Evolutionary conservation across 2,329 filamentous ascomycete species (phyloP).

Genomic region (Colletotrichum somersetense): DNA sequence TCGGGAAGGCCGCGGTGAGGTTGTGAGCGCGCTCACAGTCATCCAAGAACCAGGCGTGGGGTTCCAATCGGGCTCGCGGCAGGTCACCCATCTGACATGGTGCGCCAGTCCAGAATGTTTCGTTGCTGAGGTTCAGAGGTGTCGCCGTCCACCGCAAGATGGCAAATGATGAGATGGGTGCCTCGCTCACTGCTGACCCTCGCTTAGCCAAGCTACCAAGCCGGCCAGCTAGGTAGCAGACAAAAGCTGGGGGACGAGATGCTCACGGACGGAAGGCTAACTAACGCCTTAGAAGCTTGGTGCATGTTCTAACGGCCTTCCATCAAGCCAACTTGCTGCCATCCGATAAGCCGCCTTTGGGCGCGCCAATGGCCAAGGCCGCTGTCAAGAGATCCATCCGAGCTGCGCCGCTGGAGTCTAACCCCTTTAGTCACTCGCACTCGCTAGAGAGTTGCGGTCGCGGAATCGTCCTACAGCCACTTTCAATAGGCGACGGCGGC

Average conservation of each 20-base stretch:
- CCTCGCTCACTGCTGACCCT: slow-evolving; percentile 11
- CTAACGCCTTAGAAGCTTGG: slow-evolving; percentile 40
- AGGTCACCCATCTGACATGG: slow-evolving; percentile 23
- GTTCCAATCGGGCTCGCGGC: slow-evolving; percentile 7
- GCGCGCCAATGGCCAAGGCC: slow-evolving; percentile 32
- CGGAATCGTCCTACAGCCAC: slow-evolving; percentile 25
- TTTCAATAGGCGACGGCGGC: slow-evolving; percentile 19
- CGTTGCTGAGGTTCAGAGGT: slow-evolving; percentile 20
- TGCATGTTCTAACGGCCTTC: slow-evolving; percentile 42
- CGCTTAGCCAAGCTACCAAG: slow-evolving; percentile 37
- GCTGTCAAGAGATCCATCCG: slow-evolving; percentile 38
- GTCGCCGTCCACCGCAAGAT: slow-evolving; percentile 6
- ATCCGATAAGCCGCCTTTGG: slow-evolving; percentile 37
- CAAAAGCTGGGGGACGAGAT: slow-evolving; percentile 35
- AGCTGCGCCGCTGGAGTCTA: slow-evolving; percentile 27
- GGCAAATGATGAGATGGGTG: not conserved
- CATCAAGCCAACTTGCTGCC: slow-evolving; percentile 36
- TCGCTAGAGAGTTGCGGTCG: slow-evolving; percentile 7
- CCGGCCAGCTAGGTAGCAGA: slow-evolving; percentile 5
- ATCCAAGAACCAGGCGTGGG: slow-evolving; percentile 16
- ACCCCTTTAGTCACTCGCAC: slow-evolving; percentile 16
- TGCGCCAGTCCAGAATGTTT: slow-evolving; percentile 17
- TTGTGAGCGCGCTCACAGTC: slow-evolving; percentile 22
- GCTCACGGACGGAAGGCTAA: slow-evolving; percentile 9
- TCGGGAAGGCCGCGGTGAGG: slow-evolving; percentile 39